Evolutionary conservation across 495 filamentous ascomycete genomes (phyloP).

Genomic region (Neurospora tetrasperma): DNA sequence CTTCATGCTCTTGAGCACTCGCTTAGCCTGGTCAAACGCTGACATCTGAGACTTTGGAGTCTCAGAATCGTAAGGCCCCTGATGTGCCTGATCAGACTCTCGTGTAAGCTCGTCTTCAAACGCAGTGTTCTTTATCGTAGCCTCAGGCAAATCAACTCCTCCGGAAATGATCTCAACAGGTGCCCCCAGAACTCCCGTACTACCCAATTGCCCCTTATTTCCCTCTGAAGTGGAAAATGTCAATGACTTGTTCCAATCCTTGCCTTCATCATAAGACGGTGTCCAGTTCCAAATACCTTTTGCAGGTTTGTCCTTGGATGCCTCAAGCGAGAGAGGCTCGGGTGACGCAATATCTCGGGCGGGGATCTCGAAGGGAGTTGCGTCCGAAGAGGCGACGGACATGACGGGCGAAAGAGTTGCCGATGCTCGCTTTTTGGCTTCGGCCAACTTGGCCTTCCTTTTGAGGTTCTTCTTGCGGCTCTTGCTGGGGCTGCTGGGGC

Average conservation of each 20-base stretch:
- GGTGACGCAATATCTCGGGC: background rate
- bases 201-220: background rate
- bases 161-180: background rate
- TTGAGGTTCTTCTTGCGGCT: background rate
- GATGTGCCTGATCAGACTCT: background rate
- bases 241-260: background rate
- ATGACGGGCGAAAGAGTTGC: background rate
- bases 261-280: slow-evolving; percentile 1
- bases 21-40: background rate
- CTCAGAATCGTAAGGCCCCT: background rate
- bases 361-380: background rate
- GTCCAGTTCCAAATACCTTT: slow-evolving; percentile 1
- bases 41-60: background rate
- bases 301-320: background rate
- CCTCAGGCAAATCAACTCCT: background rate
- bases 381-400: background rate
- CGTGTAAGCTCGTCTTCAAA: slow-evolving; percentile 1
- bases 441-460: background rate
- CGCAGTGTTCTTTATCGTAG: background rate
- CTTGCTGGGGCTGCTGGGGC: background rate
- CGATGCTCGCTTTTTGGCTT: background rate
- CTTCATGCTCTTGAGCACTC: background rate
- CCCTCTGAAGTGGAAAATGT: background rate
- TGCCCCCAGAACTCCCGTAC: background rate
- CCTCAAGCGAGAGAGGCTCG: background rate